Evolutionary conservation across 2,329 filamentous ascomycete genomes (phyloP), one percentile per base, ranked within the genome.

Genomic region (Ascosphaera aggregata): DNA sequence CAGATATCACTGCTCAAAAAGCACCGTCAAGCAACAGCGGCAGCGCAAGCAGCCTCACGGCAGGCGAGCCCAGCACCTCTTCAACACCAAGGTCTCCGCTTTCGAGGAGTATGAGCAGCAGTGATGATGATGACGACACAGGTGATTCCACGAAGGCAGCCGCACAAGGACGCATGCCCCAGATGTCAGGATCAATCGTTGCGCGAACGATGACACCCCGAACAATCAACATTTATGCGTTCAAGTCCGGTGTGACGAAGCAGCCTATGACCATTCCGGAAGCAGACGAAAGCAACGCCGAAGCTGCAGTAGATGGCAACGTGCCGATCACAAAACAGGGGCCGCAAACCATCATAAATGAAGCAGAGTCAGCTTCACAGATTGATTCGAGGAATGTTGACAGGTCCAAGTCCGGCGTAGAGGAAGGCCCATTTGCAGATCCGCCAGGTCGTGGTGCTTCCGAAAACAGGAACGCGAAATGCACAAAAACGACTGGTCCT

Each of bases 1-100:
- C 58, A 39, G 64, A 66, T 22, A 62, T 55, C 20, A 66, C 63
- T 38, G 55, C 59, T 18, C 54, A 27, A 27, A 27, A 11, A 11
- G 11, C 22, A 11, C 22, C 22, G 11, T 27, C 22, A 11, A 27
- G 7, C 5, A 27, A 5, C 22, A 27, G 22, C 22, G 22, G 22
- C 22, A 27, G 22, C 11, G 11, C 22, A 7, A 11, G 22, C 22
- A 27, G 11, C 22, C 11, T 11, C 22, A 27, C 11, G 22, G 7
- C 11, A 7, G 22, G 22, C 11, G 5, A 5, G 7, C 11, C 11
- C 22, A 27, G 7, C 22, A 27, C 22, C 11, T 5, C 22, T 27
- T 11, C 22, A 27, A 11, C 22, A 7, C 5, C 11, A 5, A 27
- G 22, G 22, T 27, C 22, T 7, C 22, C 22, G 11, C 22, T 27